These are phyloP conservation scores for Neonothopanus nambi DNA, from an alignment of 1,284 basidiomycete species.

Conservation along the genomic window DNA sequence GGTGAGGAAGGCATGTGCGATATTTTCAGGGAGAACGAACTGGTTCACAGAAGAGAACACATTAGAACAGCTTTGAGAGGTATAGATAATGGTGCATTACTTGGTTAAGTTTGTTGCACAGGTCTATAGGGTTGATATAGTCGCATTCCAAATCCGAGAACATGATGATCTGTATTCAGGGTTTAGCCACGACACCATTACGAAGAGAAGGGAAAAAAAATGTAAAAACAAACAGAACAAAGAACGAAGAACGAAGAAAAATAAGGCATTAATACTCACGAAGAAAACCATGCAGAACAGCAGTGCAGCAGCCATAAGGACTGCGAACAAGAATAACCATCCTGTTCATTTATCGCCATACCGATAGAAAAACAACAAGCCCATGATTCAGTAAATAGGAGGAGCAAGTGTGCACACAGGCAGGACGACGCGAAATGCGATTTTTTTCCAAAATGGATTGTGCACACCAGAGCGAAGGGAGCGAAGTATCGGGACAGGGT, in stretches of 20 bases:
- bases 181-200: not conserved
- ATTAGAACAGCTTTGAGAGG: too few species aligned
- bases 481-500: not conserved
- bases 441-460: too few species aligned
- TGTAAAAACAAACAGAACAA: too few species aligned
- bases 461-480: not conserved
- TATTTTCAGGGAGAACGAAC: slow-evolving; percentile 98
- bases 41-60: slow-evolving; percentile 32
- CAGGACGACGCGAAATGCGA: too few species aligned
- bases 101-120: slow-evolving; percentile 99
- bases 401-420: too few species aligned
- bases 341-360: slow-evolving; percentile 48
- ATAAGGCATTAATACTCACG: slow-evolving; percentile 53
- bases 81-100: too few species aligned
- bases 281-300: slow-evolving; percentile 99
- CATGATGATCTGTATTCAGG: slow-evolving; percentile 88
- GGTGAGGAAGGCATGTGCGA: slow-evolving; percentile 90
- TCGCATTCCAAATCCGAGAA: slow-evolving; percentile 98
- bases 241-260: not conserved
- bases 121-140: slow-evolving; percentile 99
- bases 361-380: too few species aligned
- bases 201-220: not conserved
- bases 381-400: too few species aligned
- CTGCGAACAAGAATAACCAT: slow-evolving; percentile 93
- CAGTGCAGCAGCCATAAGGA: slow-evolving; percentile 89